These are phyloP conservation scores for Aphanomyces cochlioides DNA, from an alignment of 352 stramenopile genomes.

Conservation along the genomic window DNA sequence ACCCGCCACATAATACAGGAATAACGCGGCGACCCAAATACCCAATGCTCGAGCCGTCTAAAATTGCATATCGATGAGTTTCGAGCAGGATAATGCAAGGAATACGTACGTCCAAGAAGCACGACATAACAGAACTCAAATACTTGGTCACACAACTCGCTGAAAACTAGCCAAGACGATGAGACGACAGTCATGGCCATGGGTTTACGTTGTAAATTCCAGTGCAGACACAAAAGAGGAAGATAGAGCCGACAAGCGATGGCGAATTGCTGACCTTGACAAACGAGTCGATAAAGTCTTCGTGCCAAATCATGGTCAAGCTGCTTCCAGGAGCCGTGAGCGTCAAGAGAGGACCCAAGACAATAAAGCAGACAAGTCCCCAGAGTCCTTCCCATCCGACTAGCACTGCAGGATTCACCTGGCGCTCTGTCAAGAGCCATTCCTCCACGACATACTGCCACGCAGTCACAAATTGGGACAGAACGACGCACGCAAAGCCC, in stretches of 20 bases:
- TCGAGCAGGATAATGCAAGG: not conserved
- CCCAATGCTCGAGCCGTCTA: slow-evolving; percentile 25
- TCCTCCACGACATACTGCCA: slow-evolving; percentile 45
- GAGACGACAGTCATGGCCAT: slow-evolving; percentile 29
- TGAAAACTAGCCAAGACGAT: slow-evolving; percentile 34
- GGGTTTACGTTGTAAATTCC: slow-evolving; percentile 67
- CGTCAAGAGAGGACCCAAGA: slow-evolving; percentile 14
- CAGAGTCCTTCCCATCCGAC: slow-evolving; percentile 45
- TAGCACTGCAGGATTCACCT: slow-evolving; percentile 38
- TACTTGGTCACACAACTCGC: slow-evolving; percentile 31
- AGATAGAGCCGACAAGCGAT: slow-evolving; percentile 50
- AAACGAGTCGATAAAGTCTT: slow-evolving; percentile 30
- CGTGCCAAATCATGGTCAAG: slow-evolving; percentile 24
- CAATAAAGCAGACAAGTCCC: slow-evolving; percentile 36
- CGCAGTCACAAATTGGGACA: slow-evolving; percentile 41
- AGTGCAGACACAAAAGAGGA: slow-evolving; percentile 59
- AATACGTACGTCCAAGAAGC: slow-evolving; percentile 21
- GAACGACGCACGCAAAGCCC: slow-evolving; percentile 36
- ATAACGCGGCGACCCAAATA: slow-evolving; percentile 17
- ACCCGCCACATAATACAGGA: slow-evolving; percentile 23
- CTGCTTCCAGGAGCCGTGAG: not conserved
- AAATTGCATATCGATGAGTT: not conserved
- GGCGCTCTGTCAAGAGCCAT: slow-evolving; percentile 34
- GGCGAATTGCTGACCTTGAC: slow-evolving; percentile 64
- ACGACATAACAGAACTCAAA: slow-evolving; percentile 21